Conservation (phyloP, 805 yeast genomes). For the Naumovozyma baii region DNA sequence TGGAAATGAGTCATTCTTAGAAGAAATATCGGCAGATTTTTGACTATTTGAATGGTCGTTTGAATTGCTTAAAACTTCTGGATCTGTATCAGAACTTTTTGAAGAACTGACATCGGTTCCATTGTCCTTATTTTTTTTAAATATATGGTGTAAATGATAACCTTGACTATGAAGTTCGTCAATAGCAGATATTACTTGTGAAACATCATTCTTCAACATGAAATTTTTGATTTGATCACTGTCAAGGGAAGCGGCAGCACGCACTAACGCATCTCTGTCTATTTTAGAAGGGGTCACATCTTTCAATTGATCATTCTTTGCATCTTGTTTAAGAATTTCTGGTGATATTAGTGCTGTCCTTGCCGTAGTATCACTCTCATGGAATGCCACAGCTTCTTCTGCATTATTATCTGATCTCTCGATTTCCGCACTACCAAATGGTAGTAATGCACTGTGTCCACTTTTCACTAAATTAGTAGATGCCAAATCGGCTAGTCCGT, state of each 20-base stretch:
- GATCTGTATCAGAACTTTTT: background rate
- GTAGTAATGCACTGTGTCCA: constrained; percentile 29
- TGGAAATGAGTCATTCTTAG: constrained; percentile 1
- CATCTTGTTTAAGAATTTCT: constrained; percentile 1
- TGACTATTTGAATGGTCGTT: constrained; percentile 2
- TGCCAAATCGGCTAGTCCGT: constrained; percentile 10
- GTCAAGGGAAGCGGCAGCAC: constrained; percentile 26
- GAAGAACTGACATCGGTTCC: constrained; percentile 6
- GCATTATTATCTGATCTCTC: constrained; percentile 22
- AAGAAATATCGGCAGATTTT: constrained; percentile 3
- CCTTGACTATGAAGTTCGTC: constrained; percentile 35
- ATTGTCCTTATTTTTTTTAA: constrained; percentile 17
- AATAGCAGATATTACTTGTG: constrained; percentile 32
- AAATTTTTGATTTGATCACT: constrained; percentile 32
- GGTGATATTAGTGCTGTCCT: background rate
- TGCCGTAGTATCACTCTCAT: background rate
- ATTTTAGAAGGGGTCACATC: constrained; percentile 4
- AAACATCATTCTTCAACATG: constrained; percentile 32
- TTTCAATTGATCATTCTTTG: background rate
- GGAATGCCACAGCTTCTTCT: constrained; percentile 14
- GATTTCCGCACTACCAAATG: constrained; percentile 29
- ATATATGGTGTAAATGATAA: constrained; percentile 31
- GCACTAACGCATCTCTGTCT: constrained; percentile 18
- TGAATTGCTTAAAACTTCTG: background rate
- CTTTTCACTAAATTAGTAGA: constrained; percentile 21